Base-by-base conservation (phyloP, 2,329 filamentous ascomycete genomes). In the Diaporthe ilicicola region DNA sequence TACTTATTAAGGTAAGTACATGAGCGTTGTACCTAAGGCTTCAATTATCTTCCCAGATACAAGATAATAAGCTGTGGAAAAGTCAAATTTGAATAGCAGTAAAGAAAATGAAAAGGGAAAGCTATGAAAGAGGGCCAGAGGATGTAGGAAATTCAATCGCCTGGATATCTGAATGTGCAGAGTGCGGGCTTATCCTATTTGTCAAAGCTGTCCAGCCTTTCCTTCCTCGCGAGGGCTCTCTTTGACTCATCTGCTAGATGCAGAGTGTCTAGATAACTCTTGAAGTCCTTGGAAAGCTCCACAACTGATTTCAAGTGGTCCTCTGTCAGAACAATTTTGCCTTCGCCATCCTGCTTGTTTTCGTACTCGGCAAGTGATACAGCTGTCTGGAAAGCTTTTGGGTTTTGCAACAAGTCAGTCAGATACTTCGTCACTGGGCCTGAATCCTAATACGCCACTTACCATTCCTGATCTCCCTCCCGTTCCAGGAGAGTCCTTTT, bases 261-360 rank as follows among this genome's bases (percentile, higher is more conserved):
- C 5, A 67, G 37, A n/a, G 56, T 24, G 15, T 56, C 50, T 8
- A 67, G 39, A 48, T 56, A 55, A 12, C n/a, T 22, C 54, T 72
- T 73, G 65, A 77, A 77, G 2, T 75, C 74, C 3, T 64, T 72
- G 27, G 74, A 76, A 70, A 76, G 72, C 70, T 74, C 73, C 2
- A 75, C 74, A 1, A 75, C 74, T 2, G 74, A 72, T 32, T 70
- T 73, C 55, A 77, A 66, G n/a, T 77, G 74, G 37, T 76, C 74
- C 3, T 73, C 59, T 37, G 71, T 73, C 53, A 76, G 70, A 5
- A 70, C 54, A 13, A 76, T 67, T 0, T 71, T 70, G 1, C 72
- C 74, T 17, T 69, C 54, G 1, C 59, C 62, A 37, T 74, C 74
- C 17, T 73, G 39, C 62, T 15, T 39, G 15, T 55, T 39, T 19